phyloP scores from a whole-genome alignment of 2,329 filamentous ascomycete species.

The Ophiostoma ulmi region DNA sequence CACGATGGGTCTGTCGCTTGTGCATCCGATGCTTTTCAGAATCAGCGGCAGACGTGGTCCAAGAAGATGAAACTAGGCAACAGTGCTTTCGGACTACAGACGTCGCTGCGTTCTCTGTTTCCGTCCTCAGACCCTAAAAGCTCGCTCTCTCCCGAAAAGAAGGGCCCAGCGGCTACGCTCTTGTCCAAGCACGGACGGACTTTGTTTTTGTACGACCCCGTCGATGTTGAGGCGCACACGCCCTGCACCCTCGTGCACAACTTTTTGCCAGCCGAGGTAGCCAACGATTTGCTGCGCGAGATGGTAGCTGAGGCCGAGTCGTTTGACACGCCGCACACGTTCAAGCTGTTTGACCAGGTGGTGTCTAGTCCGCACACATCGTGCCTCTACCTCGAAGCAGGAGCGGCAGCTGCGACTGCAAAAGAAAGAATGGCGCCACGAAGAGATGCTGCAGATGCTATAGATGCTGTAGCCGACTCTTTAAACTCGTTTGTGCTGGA shows the following conservation, averaged over 20 bases:
- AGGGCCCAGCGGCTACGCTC: conserved; percentile 31
- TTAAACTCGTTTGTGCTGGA: conserved; percentile 16
- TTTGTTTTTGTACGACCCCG: conserved; percentile 73
- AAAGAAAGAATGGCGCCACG: neutral
- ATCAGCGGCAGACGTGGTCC: conserved; percentile 35
- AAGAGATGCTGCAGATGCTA: neutral
- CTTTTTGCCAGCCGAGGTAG: conserved; percentile 68
- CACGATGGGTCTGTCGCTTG: conserved; percentile 70
- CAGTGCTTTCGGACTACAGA: conserved; percentile 51
- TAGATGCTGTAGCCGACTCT: neutral
- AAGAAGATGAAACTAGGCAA: neutral
- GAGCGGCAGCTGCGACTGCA: neutral
- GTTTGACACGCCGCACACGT: conserved; percentile 60
- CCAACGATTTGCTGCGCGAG: conserved; percentile 69
- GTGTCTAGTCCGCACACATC: conserved; percentile 81
- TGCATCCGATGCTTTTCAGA: conserved; percentile 54
- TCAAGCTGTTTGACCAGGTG: conserved; percentile 81
- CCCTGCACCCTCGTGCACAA: conserved; percentile 92
- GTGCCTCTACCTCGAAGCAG: conserved; percentile 70
- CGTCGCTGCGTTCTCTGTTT: conserved; percentile 49
- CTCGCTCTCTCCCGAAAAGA: conserved; percentile 31
- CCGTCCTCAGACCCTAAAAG: conserved; percentile 18
- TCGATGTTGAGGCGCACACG: conserved; percentile 75
- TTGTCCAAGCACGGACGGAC: conserved; percentile 71
- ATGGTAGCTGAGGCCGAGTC: conserved; percentile 66